Evolutionary conservation across 2,329 filamentous ascomycete genomes (phyloP), one percentile per base, ranked within the genome.

Genomic region (Stenocarpella maydis): DNA sequence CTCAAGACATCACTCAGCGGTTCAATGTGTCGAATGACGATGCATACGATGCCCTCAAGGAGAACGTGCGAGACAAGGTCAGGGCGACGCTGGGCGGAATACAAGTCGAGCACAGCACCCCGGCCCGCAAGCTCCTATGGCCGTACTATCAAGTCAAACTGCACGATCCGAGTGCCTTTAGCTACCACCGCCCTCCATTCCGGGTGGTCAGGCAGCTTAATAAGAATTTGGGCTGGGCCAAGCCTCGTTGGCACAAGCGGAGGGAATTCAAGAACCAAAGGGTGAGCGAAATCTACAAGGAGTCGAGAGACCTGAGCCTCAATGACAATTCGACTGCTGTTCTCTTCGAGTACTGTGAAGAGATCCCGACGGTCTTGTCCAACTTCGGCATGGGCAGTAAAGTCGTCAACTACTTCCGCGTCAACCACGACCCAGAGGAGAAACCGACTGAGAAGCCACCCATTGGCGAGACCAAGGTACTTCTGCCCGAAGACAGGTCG

Each of bases 1-100:
- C 90, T 3, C 92, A 91, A 67, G 90, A 93, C 68, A 86, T 97
- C 43, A 88, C 88, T 45, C 88, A 91, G 74, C 91, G 95, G 50
- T 99, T 97, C 85, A 98, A 98, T 77, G 92, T 97, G 69, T 97
- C 95, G 37, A 98, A 98, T 72, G 96, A 99, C 76, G 92, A 96
- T 70, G 95, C 95, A 1, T 99, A 99, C 78, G 95, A 98, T 77
- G 89, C 94, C 71, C 87, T 99, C 53, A 98, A 98, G 80, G 94
- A 97, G 80, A 98, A 98, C 77, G 95, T 97, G 77, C 94, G 97
- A 81, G 94, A 93, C 85, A 98, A 97, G 80, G 93, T 99, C 71
- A 90, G 96, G 74, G 96, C 94, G 65, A 97, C 94, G 1, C 88
- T 99, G 71, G 94, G 94, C 54, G 95, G 95, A 76, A 89, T 97